These are phyloP conservation scores for Fragaria ananassa DNA, from an alignment of 306 rosid species.

Conservation along the genomic window DNA sequence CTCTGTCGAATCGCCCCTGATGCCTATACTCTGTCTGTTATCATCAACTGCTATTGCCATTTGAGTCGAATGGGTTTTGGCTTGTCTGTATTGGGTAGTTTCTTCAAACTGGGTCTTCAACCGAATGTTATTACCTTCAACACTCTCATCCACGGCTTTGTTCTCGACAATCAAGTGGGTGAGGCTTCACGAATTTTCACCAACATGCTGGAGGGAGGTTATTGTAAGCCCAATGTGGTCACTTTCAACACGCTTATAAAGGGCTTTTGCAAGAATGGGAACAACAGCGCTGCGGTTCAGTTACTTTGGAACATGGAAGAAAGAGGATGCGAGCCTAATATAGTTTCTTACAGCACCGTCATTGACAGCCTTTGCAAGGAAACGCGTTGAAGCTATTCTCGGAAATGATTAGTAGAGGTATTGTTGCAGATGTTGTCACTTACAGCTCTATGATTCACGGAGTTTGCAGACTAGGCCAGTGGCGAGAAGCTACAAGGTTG, in stretches of 20 bases:
- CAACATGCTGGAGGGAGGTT: not conserved
- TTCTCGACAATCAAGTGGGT: not conserved
- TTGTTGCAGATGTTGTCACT: not conserved
- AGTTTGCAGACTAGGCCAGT: not conserved
- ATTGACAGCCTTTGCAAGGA: not conserved
- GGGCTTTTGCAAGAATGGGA: not conserved
- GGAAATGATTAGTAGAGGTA: not conserved
- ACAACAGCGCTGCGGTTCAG: not conserved
- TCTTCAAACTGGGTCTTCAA: not conserved
- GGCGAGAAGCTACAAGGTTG: not conserved
- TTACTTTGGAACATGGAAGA: not conserved
- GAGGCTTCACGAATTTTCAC: not conserved
- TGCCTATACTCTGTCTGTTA: not conserved
- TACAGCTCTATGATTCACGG: not conserved
- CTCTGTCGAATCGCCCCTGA: not conserved
- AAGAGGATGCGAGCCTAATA: not conserved
- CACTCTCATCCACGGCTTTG: not conserved
- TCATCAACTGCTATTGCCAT: not conserved
- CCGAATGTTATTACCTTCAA: not conserved
- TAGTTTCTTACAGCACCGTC: not conserved
- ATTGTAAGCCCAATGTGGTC: not conserved
- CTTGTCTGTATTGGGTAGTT: not conserved
- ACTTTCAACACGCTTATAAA: not conserved
- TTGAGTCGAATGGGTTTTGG: not conserved
- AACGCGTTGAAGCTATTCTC: not conserved